A percentile compares a stretch with the other conserved stretches of the same genome.
Evolutionary conservation across 192 early-diverging fungal genomes (phyloP).

Genomic region (Backusella sp.): DNA sequence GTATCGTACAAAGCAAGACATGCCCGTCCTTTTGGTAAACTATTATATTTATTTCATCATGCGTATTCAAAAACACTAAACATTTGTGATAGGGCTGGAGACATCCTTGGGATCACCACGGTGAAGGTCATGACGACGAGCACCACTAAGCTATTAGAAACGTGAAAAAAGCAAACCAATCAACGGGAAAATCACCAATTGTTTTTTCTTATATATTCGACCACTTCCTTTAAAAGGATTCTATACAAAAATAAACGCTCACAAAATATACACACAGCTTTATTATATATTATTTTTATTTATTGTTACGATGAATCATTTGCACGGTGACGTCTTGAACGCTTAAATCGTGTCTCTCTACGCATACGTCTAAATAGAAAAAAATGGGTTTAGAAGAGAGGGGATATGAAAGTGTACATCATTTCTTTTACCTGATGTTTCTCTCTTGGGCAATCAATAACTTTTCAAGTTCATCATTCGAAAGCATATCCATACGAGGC

Average conservation of each 20-base stretch:
- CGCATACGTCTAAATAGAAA: conserved; percentile 19
- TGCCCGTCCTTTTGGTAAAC: conserved; percentile 63
- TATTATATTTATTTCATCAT: too few relatives aligned
- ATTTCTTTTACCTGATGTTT: conserved; percentile 46
- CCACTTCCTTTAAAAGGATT: background rate
- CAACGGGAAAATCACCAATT: background rate
- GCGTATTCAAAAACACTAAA: background rate
- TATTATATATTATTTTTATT: background rate
- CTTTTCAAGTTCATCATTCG: conserved; percentile 61
- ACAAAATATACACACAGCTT: background rate
- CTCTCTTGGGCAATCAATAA: conserved; percentile 54
- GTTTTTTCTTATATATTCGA: background rate
- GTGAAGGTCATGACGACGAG: conserved; percentile 42
- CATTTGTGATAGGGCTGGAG: conserved; percentile 51
- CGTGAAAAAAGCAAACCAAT: background rate
- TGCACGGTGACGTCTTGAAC: conserved; percentile 20
- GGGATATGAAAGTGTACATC: too few relatives aligned
- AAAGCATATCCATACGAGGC: conserved; percentile 54
- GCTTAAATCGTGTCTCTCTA: conserved; percentile 31
- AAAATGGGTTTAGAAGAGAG: background rate
- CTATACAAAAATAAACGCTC: background rate
- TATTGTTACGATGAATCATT: background rate
- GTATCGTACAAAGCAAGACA: conserved; percentile 78
- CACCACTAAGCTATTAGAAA: conserved; percentile 15
- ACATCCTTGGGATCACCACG: conserved; percentile 72